A percentile compares a stretch with the other conserved stretches of the same genome.
Conservation (phyloP, 495 filamentous ascomycete genomes). For the Aspergillus hancockii region DNA sequence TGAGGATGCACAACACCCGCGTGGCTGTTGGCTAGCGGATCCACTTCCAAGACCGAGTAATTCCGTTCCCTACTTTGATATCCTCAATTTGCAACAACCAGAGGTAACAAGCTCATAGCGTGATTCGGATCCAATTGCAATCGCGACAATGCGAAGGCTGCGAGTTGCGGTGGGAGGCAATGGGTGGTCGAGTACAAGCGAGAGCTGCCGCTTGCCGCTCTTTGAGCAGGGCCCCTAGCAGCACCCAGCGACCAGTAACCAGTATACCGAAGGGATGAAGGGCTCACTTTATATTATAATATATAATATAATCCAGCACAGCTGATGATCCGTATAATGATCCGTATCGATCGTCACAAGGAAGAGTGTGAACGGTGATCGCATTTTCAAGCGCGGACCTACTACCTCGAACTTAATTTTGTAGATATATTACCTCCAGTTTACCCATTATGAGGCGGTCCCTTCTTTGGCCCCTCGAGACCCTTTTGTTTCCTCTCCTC, state of each 20-base stretch:
- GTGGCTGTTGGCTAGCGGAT: neutral
- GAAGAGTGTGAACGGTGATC: neutral
- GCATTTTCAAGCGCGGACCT: neutral
- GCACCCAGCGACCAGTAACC: neutral
- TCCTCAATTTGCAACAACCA: neutral
- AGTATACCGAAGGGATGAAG: neutral
- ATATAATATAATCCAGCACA: neutral
- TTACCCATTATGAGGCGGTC: slow-evolving; percentile 20
- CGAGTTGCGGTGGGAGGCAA: neutral
- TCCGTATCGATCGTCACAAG: neutral
- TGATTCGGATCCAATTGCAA: neutral
- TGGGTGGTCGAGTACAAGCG: neutral
- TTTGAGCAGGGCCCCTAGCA: neutral
- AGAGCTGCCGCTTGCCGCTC: neutral
- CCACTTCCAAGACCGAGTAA: neutral
- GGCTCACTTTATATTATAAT: neutral
- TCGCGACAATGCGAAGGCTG: neutral
- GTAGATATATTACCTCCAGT: neutral
- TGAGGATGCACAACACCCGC: neutral
- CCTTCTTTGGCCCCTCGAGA: slow-evolving; percentile 22
- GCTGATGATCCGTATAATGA: neutral
- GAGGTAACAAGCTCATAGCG: neutral
- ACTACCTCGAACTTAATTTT: slow-evolving; percentile 5
- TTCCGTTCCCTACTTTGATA: neutral
- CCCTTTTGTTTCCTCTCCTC: slow-evolving; percentile 39